Percentiles rank a stretch among this genome's conserved stretches.
Evolutionary conservation across 805 yeast species (phyloP).

Genomic region (Ogataea methanolica): DNA sequence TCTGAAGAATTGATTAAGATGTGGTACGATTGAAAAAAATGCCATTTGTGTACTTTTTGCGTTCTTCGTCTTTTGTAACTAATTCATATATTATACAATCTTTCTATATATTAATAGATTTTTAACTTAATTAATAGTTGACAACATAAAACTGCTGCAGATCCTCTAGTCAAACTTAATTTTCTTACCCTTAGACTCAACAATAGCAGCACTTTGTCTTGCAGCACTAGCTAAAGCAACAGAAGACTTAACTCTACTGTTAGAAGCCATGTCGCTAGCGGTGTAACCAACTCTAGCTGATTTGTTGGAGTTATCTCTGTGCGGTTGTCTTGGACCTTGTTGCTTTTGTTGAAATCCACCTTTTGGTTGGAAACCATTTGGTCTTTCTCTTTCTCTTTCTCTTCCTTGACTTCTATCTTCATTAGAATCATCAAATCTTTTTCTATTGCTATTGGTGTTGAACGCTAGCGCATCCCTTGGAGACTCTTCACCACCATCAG

Average conservation of each 20-base stretch:
- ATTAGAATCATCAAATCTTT: conserved; percentile 4
- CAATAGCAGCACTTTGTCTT: conserved; percentile 86
- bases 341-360: conserved; percentile 18
- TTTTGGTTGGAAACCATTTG: conserved; percentile 24
- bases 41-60: too few species aligned
- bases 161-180: conserved; percentile 51
- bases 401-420: neutral
- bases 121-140: neutral
- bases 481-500: conserved; percentile 1
- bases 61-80: neutral
- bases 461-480: neutral
- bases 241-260: conserved; percentile 65
- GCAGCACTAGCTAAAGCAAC: conserved; percentile 84
- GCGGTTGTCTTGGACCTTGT: conserved; percentile 16
- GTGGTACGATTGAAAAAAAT: conserved; percentile 74
- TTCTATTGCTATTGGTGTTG: neutral
- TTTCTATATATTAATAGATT: neutral
- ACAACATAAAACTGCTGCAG: neutral
- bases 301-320: neutral
- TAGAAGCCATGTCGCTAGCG: conserved; percentile 23
- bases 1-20: conserved; percentile 97
- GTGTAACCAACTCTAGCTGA: conserved; percentile 1
- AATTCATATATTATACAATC: neutral
- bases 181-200: conserved; percentile 87
- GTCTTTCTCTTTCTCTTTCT: conserved; percentile 16